Base-by-base conservation (phyloP, 2,329 filamentous ascomycete genomes). In the Alternaria hordeiaustralica region DNA sequence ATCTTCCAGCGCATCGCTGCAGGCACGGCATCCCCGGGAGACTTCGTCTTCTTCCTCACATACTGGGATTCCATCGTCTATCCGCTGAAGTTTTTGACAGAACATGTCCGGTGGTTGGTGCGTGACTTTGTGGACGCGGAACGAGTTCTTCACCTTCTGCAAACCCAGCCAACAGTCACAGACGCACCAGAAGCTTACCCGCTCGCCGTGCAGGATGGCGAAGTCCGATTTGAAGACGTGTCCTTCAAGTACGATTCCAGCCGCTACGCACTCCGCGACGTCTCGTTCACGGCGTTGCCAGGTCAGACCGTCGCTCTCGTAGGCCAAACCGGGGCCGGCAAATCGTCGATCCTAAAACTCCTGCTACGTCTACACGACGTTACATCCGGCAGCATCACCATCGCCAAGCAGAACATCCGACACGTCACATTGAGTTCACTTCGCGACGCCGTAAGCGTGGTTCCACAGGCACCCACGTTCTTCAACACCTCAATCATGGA, bases 401-500 rank as follows among this genome's bases (percentile, higher is more conserved):
- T 89, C 26, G 86, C 88, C 65, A 85, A 83, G 1, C 83, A 87
- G 61, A 85, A 89, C 64, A 83, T 91, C 23, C 83, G 86, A 11
- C 77, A 86, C 49, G 81, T 90, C 2, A 87, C 83, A 0, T 78
- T 89, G 11, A 78, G 82, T 58, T 87, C 84, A 30, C 79, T 91
- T 5, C 83, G 88, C 10, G 82, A 86, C 18, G 80, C 82, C 7
- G 83, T 91, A 43, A 87, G 88, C 23, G 82, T 89, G 12, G 89
- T 90, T 0, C 88, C 88, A 2, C 86, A 91, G 75, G 85, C 88
- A 61, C 85, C 87, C 0, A 79, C 83, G 0, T 79, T 91, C 11
- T 90, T 91, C 79, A 88, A 90, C 70, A 82, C 84, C 13, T 86
- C 87, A 0, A 84, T 91, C 43, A 82, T 88, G 73, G 85, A 89